Base-by-base conservation (phyloP, 2,329 filamentous ascomycete species). In the Piedraia hortae region DNA sequence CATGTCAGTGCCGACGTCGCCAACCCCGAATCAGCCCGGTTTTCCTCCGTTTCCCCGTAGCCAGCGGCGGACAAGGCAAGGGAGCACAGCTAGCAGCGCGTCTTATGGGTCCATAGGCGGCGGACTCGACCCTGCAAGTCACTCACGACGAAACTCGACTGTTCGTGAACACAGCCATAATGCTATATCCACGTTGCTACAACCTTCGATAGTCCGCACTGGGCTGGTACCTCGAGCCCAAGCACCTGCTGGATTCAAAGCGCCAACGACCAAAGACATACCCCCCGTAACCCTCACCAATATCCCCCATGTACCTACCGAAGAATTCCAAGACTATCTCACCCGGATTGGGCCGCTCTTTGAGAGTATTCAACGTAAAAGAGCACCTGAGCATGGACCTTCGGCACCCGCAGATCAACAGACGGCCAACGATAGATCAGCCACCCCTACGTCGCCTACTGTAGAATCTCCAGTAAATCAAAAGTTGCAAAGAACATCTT, bases 141-240 rank as follows among this genome's bases (percentile, higher is more conserved):
- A 9, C 12, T 12, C 19, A 8, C 52, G 55, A 44, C 44, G 55
- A 28, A 46, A 47, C 53, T 46, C 59, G 51, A 49, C 67, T 9
- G 54, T 68, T 34, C 56, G 51, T 22, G 78, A 90, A 45, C 62
- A 65, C n/a, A 65, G 69, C 6, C 73, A 80, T 35, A 91, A 90
- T 59, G 78, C 85, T 29, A 93, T 93, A 35, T 90, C 80, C 5
- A 89, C 77, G 1, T 58, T 93, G n/a, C 59, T 93, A 3, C 74
- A 89, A 39, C 70, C 77, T 13, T 75, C 82, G 3, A 89, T 90
- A 33, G 65, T 88, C 26, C 65, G 82, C 31, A 89, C 80, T 2
- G 80, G 82, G 25, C 59, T 90, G 21, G 56, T 78, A 24, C 72
- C 80, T 11, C 71, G 88, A 43, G 70, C 69, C 1, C 56, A 67